Evolutionary conservation across 306 rosid genomes (phyloP).

Genomic region (Fagus crenata): DNA sequence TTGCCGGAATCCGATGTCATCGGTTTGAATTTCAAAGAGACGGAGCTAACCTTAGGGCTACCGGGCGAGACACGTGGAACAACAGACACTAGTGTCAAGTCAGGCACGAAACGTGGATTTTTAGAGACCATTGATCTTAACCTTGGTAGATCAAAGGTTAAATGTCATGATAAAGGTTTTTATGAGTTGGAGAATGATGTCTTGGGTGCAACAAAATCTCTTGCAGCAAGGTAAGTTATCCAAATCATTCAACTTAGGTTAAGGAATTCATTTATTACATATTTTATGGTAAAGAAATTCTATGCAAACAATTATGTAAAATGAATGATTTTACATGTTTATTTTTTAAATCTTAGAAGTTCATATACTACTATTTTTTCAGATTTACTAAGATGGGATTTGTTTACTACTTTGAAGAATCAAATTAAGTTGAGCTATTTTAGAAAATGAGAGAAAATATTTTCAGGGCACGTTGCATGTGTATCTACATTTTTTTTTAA

Average conservation of each 20-base stretch:
- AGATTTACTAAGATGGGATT: no score
- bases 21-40: conserved; percentile 46
- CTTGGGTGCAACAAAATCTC: conserved; percentile 21
- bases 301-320: no score
- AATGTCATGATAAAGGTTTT: not conserved
- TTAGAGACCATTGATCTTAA: conserved; percentile 46
- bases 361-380: no score
- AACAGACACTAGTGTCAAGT: conserved; percentile 7
- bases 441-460: no score
- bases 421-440: no score
- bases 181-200: conserved; percentile 3
- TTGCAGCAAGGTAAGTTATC: conserved; percentile 44
- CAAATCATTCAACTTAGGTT: not conserved
- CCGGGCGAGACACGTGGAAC: conserved; percentile 40
- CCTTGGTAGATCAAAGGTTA: conserved; percentile 33
- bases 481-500: not conserved
- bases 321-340: no score
- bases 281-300: no score
- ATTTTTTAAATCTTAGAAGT: no score
- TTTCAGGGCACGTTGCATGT: no score
- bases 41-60: conserved; percentile 55
- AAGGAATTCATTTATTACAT: no score
- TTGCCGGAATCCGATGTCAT: conserved; percentile 26
- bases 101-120: conserved; percentile 51
- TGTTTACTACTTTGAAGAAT: no score